Percentiles rank a stretch among this genome's conserved stretches.
These are phyloP conservation scores for Epichloe elymi DNA, from an alignment of 2,329 filamentous ascomycete genomes.

Conservation along the genomic window DNA sequence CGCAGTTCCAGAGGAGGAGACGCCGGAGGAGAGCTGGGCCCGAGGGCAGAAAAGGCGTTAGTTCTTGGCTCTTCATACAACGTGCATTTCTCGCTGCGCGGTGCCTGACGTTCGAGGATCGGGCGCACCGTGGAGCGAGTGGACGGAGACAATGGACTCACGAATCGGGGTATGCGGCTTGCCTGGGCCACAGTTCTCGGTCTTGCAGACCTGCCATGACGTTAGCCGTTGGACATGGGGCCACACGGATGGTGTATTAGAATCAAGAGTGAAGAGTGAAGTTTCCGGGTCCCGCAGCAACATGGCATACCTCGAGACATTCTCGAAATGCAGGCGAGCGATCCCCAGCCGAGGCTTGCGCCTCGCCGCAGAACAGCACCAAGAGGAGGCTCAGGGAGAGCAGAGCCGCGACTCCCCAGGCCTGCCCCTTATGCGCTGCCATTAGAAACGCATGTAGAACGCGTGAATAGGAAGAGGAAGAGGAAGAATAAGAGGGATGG, in stretches of 20 bases:
- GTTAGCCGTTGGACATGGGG: neutral
- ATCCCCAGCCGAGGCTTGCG: slow-evolving; percentile 68
- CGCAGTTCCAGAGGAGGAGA: slow-evolving; percentile 83
- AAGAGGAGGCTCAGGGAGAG: slow-evolving; percentile 22
- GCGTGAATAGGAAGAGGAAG: neutral
- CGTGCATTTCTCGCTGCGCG: neutral
- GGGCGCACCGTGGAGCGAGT: neutral
- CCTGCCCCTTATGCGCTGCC: slow-evolving; percentile 20
- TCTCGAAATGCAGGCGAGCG: slow-evolving; percentile 73
- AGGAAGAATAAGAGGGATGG: too few species aligned
- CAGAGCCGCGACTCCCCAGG: slow-evolving; percentile 14
- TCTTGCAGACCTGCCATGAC: slow-evolving; percentile 53
- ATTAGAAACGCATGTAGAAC: slow-evolving; percentile 20
- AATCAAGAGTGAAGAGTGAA: too few species aligned
- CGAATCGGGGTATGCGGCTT: slow-evolving; percentile 50
- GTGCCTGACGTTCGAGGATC: too few species aligned
- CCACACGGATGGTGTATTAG: too few species aligned
- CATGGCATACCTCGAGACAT: slow-evolving; percentile 58
- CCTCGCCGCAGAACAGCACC: slow-evolving; percentile 28
- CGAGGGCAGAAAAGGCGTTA: neutral
- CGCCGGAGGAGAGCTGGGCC: slow-evolving; percentile 64
- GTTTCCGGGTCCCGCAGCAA: slow-evolving; percentile 6
- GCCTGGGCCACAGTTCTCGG: slow-evolving; percentile 62
- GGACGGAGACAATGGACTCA: slow-evolving; percentile 32
- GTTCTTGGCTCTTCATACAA: neutral